Conservation (phyloP, 495 filamentous ascomycete species). For the Apiosordaria backusii region DNA sequence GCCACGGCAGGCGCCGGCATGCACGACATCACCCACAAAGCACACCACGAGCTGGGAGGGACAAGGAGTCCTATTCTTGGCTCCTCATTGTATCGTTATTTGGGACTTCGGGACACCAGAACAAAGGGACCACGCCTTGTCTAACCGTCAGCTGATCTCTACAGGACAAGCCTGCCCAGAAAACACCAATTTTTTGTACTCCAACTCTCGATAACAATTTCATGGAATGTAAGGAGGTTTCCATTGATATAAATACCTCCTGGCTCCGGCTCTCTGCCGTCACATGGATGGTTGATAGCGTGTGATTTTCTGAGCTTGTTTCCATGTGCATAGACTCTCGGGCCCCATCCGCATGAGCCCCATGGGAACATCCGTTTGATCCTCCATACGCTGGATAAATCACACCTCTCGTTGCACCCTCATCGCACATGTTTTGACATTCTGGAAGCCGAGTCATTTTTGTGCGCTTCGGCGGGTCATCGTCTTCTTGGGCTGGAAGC, state of each 20-base stretch:
- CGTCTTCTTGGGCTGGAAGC: neutral
- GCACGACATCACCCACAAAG: neutral
- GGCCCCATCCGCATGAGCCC: slow-evolving; percentile 9
- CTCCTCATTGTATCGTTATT: too few relatives aligned
- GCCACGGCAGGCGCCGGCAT: neutral
- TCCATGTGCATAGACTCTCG: slow-evolving; percentile 4
- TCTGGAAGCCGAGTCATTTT: slow-evolving; percentile 21
- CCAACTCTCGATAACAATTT: neutral
- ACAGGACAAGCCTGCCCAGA: neutral
- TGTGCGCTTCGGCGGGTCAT: slow-evolving; percentile 8
- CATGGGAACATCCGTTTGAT: slow-evolving; percentile 21
- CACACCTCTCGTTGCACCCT: neutral
- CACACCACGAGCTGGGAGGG: neutral
- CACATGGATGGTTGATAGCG: neutral
- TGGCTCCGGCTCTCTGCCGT: neutral
- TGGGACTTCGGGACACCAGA: neutral
- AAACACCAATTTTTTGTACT: neutral
- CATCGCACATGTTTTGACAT: neutral
- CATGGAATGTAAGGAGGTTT: too few relatives aligned
- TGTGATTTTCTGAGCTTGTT: slow-evolving; percentile 2
- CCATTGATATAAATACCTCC: neutral
- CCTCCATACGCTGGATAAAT: slow-evolving; percentile 21
- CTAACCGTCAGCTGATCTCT: neutral
- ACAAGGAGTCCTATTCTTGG: neutral
- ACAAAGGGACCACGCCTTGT: neutral